phyloP scores from a whole-genome alignment of 257 asterid genomes.

The Przewalskia tangutica region DNA sequence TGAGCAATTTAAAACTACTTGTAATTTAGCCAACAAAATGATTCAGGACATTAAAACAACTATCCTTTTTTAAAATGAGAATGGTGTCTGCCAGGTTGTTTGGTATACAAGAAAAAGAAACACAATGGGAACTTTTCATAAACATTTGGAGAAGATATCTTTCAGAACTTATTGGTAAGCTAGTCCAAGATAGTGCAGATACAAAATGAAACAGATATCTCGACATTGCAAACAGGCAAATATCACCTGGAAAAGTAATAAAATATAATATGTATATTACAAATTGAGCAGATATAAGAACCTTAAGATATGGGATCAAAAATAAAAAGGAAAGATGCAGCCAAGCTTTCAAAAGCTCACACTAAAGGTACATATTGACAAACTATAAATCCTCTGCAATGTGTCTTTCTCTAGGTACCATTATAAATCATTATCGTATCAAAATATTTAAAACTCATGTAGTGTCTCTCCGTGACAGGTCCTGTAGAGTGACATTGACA shows the following conservation, averaged over 20 bases:
- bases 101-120: neutral
- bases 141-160: neutral
- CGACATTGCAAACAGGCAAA: neutral
- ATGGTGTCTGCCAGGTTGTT: neutral
- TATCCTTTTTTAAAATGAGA: neutral
- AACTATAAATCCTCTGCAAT: neutral
- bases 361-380: too few species aligned
- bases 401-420: too few species aligned
- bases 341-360: neutral
- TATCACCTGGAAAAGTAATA: too few species aligned
- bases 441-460: too few species aligned
- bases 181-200: neutral
- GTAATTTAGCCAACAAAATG: neutral
- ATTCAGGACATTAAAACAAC: neutral
- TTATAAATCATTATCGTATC: too few species aligned
- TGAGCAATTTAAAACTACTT: constrained; percentile 5
- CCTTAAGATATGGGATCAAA: too few species aligned
- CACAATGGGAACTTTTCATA: neutral
- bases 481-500: neutral
- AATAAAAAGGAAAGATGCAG: neutral
- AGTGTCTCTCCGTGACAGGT: too few species aligned
- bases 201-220: neutral
- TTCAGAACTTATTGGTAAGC: too few species aligned
- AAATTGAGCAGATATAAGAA: too few species aligned
- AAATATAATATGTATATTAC: too few species aligned